phyloP scores from a whole-genome alignment of 441 rosid genomes.

The Syzygium syzygioides region DNA sequence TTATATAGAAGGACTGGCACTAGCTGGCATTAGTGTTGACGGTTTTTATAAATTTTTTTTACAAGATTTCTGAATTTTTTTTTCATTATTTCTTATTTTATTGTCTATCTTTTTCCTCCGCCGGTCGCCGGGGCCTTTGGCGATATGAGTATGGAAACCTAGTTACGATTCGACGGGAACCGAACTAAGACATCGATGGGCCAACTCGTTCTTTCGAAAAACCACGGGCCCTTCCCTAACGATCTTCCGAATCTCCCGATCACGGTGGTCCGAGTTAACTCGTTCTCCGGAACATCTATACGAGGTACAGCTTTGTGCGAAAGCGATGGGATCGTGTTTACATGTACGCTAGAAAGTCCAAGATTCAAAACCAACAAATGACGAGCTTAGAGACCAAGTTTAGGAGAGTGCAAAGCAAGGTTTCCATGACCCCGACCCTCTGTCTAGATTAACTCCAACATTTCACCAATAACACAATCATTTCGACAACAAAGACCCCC shows the following conservation, averaged over 20 bases:
- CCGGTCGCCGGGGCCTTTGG: neutral
- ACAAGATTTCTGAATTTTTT: neutral
- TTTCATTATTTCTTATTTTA: neutral
- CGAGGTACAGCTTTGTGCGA: neutral
- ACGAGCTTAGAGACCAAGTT: slow-evolving; percentile 23
- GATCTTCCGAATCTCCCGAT: neutral
- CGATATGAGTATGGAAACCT: neutral
- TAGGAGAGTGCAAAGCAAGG: slow-evolving; percentile 18
- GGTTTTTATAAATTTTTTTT: neutral
- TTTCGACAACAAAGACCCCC: neutral
- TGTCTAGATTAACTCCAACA: slow-evolving; percentile 3
- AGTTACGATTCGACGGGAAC: neutral
- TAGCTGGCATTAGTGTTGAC: accelerated
- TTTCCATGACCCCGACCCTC: slow-evolving; percentile 29
- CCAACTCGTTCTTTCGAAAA: neutral
- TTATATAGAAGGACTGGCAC: accelerated
- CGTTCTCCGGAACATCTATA: neutral
- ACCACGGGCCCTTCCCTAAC: neutral
- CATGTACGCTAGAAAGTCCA: neutral
- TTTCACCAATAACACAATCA: slow-evolving; percentile 1
- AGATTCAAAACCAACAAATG: neutral
- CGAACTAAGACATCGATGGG: neutral
- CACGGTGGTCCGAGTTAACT: neutral
- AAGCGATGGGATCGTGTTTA: neutral
- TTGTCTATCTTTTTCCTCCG: neutral